Evolutionary conservation across 2,329 filamentous ascomycete species (phyloP).

Genomic region (Phialophora tarda): DNA sequence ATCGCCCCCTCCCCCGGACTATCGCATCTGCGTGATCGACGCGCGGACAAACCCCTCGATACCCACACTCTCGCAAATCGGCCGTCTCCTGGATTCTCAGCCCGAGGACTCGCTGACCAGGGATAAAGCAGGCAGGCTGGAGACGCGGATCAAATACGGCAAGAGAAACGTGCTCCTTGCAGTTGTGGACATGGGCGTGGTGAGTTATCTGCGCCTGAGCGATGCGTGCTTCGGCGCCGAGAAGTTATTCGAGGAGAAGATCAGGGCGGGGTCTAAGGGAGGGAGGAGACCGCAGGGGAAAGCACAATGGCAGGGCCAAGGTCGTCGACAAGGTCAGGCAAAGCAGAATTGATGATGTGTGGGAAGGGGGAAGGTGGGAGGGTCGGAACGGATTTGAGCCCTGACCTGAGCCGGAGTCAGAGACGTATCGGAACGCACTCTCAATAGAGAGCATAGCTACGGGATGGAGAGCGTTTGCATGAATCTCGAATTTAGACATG

Average conservation of each 20-base stretch:
- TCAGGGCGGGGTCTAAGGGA: conserved; percentile 43
- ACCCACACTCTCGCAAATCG: conserved; percentile 74
- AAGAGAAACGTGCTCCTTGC: conserved; percentile 83
- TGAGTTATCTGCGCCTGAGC: conserved; percentile 81
- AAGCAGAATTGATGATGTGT: not conserved
- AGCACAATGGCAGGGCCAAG: conserved; percentile 1
- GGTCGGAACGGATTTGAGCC: not conserved
- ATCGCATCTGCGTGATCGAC: conserved; percentile 81
- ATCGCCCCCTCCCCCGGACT: conserved; percentile 78
- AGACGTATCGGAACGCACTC: not conserved
- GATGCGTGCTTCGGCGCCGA: conserved; percentile 82
- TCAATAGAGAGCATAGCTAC: not conserved
- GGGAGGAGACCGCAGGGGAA: conserved; percentile 28
- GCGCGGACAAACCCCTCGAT: conserved; percentile 69
- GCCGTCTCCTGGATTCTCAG: conserved; percentile 72
- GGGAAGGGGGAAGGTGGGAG: not conserved
- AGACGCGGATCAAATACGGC: conserved; percentile 81
- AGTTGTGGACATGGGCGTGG: conserved; percentile 85
- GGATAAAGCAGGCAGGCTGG: conserved; percentile 59
- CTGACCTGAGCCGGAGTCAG: not conserved
- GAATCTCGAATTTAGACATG: not conserved
- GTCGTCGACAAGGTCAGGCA: conserved; percentile 1
- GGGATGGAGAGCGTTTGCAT: not conserved
- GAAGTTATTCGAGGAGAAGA: conserved; percentile 60
- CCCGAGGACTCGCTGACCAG: conserved; percentile 69